phyloP scores from a whole-genome alignment of 169 alveolate genomes.

The Theileria sp. region DNA sequence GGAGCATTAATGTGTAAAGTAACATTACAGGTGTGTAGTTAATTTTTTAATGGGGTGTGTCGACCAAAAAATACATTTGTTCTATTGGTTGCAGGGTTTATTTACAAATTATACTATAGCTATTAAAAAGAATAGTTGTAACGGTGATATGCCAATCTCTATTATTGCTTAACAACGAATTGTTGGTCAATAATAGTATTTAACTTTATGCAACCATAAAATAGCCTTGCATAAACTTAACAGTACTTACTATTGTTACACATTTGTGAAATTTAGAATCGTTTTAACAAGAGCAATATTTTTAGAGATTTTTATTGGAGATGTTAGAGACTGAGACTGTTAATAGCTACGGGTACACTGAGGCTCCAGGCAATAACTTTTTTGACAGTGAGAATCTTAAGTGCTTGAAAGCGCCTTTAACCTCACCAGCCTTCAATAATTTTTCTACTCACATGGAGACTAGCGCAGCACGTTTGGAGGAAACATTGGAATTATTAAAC shows the following conservation, averaged over 20 bases:
- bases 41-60: slow-evolving; percentile 8
- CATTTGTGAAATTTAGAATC: not conserved
- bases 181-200: not conserved
- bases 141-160: not conserved
- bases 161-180: not conserved
- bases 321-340: slow-evolving; percentile 33
- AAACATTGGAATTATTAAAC: slow-evolving; percentile 82
- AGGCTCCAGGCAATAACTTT: slow-evolving; percentile 48
- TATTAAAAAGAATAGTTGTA: not conserved
- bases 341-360: slow-evolving; percentile 51
- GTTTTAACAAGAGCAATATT: not conserved
- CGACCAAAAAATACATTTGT: not conserved
- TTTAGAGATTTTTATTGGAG: not conserved
- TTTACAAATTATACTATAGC: not conserved
- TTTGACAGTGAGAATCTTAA: slow-evolving; percentile 53
- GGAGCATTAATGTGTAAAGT: not conserved
- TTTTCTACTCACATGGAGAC: slow-evolving; percentile 75
- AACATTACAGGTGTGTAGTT: slow-evolving; percentile 1
- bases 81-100: not conserved
- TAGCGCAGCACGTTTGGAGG: slow-evolving; percentile 88
- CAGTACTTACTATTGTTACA: not conserved
- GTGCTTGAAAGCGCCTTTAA: slow-evolving; percentile 29
- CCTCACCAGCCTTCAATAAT: slow-evolving; percentile 36
- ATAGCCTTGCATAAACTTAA: not conserved
- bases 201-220: slow-evolving; percentile 1